Evolutionary conservation across 805 yeast genomes (phyloP).

Genomic region (Komagataella phaffii): DNA sequence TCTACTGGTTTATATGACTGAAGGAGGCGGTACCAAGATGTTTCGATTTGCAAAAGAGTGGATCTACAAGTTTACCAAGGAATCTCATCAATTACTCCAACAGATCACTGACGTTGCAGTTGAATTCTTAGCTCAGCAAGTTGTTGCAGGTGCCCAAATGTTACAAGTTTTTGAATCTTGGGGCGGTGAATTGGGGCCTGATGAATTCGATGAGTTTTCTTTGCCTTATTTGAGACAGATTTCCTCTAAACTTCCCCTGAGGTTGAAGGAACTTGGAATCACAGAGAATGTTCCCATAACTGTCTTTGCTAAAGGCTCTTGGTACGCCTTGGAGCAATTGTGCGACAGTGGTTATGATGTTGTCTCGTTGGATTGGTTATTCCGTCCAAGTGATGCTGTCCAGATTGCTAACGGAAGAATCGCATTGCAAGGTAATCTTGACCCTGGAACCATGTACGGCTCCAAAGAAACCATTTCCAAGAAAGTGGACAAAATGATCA

Average conservation of each 20-base stretch:
- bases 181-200: constrained; percentile 94
- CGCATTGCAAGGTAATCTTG: constrained; percentile 86
- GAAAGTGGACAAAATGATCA: constrained; percentile 80
- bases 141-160: constrained; percentile 96
- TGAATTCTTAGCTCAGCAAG: constrained; percentile 89
- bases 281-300: constrained; percentile 71
- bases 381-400: constrained; percentile 77
- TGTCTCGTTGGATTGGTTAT: constrained; percentile 90
- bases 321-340: constrained; percentile 87
- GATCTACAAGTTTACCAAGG: constrained; percentile 71
- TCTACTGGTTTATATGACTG: constrained; percentile 88
- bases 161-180: constrained; percentile 93
- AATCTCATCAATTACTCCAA: constrained; percentile 57
- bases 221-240: constrained; percentile 81
- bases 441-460: constrained; percentile 93
- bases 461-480: constrained; percentile 64
- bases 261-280: constrained; percentile 61
- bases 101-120: constrained; percentile 78
- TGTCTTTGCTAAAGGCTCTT: constrained; percentile 90
- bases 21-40: constrained; percentile 91
- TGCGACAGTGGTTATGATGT: constrained; percentile 72
- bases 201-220: constrained; percentile 78
- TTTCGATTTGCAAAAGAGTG: constrained; percentile 87
- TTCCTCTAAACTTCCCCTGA: constrained; percentile 47
- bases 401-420: constrained; percentile 62